Base-by-base conservation (phyloP, 1,284 basidiomycete genomes). In the Cryptococcus sp. region DNA sequence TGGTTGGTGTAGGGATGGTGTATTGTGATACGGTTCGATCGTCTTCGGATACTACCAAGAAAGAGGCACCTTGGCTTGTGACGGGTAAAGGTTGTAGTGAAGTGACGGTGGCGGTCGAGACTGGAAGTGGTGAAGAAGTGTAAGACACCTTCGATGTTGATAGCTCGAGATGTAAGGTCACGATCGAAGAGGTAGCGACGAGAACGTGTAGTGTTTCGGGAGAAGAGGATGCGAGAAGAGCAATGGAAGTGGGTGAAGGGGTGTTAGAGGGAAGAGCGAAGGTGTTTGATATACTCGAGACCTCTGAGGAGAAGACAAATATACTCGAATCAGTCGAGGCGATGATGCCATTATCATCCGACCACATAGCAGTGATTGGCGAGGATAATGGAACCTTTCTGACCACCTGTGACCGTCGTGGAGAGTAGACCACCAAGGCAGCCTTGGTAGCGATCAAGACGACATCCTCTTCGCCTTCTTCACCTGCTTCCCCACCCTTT, bases 21-120 rank as follows among this genome's bases (percentile, higher is more conserved):
- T 72, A 73, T 55, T 73, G 71, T 4, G 69, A 85, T n/a, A 88
- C 76, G 42, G 86, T 83, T 19, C 88, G 82, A 72, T 91, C 88
- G 25, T 80, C 81, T 62, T 87, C 83, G 4, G 87, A 87, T 19
- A 81, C 79, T 4, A 87, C 86, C 40, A 86, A 74, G 69, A 91
- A 87, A 7, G 67, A 71, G 4, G 54, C 53, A 1, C 64, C 70
- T 42, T 64, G 59, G 21, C 62, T 52, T 4, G 60, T 37, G 24
- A 62, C 50, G n/a, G 71, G 64, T 9, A 75, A 48, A 13, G 72
- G 60, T 5, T 61, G 48, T 24, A 75, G 48, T 9, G 64, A 63
- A 13, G 69, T 69, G 55, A 75, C 62, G 2, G 67, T 61, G 2
- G 72, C 63, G 1, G 73, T 70, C 4, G 72, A 70, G 2, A 68